Evolutionary conservation across 2,329 filamentous ascomycete species (phyloP).

Genomic region (Fusarium sp.): DNA sequence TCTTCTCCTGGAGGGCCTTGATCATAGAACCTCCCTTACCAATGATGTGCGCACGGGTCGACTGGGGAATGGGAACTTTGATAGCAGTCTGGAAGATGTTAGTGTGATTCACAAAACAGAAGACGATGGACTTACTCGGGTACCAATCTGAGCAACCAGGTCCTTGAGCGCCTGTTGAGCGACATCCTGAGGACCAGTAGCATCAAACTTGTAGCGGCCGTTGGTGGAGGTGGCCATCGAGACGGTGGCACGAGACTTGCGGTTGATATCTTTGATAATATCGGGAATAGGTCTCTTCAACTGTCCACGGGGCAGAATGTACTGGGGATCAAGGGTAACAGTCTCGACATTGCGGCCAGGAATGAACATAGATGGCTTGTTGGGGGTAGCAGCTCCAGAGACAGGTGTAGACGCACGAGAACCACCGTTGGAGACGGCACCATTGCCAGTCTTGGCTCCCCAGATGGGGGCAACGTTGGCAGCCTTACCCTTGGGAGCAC

Average conservation of each 20-base stretch:
- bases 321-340: conserved; percentile 78
- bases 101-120: conserved; percentile 26
- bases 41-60: conserved; percentile 89
- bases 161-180: conserved; percentile 92
- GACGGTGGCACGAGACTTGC: conserved; percentile 88
- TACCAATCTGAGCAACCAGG: conserved; percentile 87
- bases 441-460: conserved; percentile 76
- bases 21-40: conserved; percentile 92
- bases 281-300: conserved; percentile 89
- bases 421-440: conserved; percentile 66
- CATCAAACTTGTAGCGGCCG: conserved; percentile 84
- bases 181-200: conserved; percentile 84
- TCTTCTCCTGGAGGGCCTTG: conserved; percentile 88
- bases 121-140: conserved; percentile 71
- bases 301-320: conserved; percentile 81
- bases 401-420: conserved; percentile 74
- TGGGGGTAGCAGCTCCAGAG: conserved; percentile 65
- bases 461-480: conserved; percentile 79
- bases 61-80: conserved; percentile 84
- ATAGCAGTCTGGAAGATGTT: conserved; percentile 62
- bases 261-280: conserved; percentile 91
- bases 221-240: conserved; percentile 80
- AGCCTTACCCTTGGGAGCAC: conserved; percentile 75
- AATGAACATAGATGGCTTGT: conserved; percentile 72
- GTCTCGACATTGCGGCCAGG: conserved; percentile 86